phyloP scores from a whole-genome alignment of 2,329 filamentous ascomycete species.

The Pestalotiopsis sp. region DNA sequence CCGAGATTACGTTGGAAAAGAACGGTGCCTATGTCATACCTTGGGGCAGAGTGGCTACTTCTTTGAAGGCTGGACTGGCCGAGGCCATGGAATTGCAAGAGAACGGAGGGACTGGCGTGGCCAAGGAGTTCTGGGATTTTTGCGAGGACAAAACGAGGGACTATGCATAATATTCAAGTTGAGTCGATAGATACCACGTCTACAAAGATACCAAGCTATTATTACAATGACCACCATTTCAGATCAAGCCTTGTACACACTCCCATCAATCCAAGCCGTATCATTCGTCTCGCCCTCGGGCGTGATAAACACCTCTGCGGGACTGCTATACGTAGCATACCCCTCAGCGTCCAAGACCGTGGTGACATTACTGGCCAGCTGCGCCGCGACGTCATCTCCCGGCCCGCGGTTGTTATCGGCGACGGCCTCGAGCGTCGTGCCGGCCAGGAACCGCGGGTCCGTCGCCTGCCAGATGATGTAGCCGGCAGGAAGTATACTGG shows the following conservation, averaged over 20 bases:
- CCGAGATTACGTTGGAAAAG: neutral
- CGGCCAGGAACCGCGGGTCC: constrained; percentile 39
- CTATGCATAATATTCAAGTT: neutral
- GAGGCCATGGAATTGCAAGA: neutral
- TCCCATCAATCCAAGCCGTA: constrained; percentile 10
- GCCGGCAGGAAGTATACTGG: constrained; percentile 52
- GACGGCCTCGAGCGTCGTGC: constrained; percentile 58
- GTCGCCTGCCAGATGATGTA: constrained; percentile 55
- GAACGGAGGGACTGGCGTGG: neutral
- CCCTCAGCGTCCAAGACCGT: constrained; percentile 44
- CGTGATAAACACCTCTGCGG: constrained; percentile 3
- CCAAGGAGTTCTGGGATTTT: neutral
- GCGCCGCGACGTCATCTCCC: constrained; percentile 53
- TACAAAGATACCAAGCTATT: fast-evolving
- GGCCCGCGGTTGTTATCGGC: constrained; percentile 51
- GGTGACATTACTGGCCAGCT: constrained; percentile 42
- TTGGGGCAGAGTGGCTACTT: neutral
- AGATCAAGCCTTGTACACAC: neutral
- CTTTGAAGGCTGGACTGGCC: neutral
- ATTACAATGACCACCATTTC: neutral
- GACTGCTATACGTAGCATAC: constrained; percentile 16
- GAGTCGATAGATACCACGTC: too few species aligned
- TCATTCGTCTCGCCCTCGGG: neutral
- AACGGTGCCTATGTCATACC: neutral
- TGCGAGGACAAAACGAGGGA: neutral